Evolutionary conservation across 192 early-diverging fungal genomes (phyloP), one percentile per base, ranked within the genome.

Genomic region (Coemansia biformis): DNA sequence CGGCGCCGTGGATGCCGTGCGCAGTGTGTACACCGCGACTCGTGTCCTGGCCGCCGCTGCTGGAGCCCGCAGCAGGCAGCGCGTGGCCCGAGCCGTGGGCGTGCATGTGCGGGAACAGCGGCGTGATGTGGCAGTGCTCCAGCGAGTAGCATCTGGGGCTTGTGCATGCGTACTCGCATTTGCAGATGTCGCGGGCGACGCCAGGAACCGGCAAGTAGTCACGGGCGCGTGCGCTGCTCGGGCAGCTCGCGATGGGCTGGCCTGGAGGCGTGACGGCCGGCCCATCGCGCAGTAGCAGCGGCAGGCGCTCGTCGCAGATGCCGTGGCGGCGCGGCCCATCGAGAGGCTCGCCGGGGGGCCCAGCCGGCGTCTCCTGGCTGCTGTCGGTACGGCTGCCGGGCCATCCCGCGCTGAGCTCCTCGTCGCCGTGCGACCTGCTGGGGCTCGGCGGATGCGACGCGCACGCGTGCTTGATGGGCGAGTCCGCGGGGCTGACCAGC

Each of bases 71-170:
- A n/a, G 24, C 24, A 6, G 24, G 24, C 24, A 5, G 24, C 24
- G 24, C 24, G 24, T 6, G 6, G 24, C 24, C 24, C 3, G 24
- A 2, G 42, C 40, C 22, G 39, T 58, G 63, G n/a, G 45, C 42
- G 24, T 69, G 66, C 34, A 59, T 35, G 18, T 69, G 66, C 21
- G 66, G 66, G 23, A 61, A 69, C 14, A 69, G 34, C 16, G 66
- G 66, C 30, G 66, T 61, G 14, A 69, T 69, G 35, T 69, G 66
- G 40, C 66, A 69, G 38, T 69, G 66, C 46, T 69, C 66, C 18
- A 60, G 18, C 44, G 43, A n/a, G 29, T 53, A 69, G 50, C 66
- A 69, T 8, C 44, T 38, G 10, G 51, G 44, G 37, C 57, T 43
- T 10, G 48, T 57, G 32, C 66, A 69, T 4, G 66, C 66, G 30